Evolutionary conservation across 495 filamentous ascomycete species (phyloP), one percentile per base, ranked within the genome.

Genomic region (Penicillium cataractarum): DNA sequence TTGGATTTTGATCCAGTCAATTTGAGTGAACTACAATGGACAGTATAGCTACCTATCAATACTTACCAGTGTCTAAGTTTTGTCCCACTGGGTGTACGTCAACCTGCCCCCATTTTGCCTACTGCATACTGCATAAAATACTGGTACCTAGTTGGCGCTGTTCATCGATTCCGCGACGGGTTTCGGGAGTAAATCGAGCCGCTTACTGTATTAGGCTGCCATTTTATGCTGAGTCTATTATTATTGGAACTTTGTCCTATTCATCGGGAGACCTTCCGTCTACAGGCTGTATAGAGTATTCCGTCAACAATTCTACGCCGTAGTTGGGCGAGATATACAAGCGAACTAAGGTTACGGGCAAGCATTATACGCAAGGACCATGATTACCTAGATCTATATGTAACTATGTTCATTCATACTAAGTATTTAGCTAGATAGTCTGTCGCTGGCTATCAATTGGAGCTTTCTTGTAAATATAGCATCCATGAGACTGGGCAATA

Each of bases 11-110:
- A 6, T 27, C 21, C 46, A 29, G 12, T 50, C 46, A 1, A 22
- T 22, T 19, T 6, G 19, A 50, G 46, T 8, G 5, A 26, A 29
- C 22, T 19, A 42, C 15, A 42, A 7, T 4, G 29, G 7, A 31
- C 4, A 31, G 29, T 46, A 15, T 10, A 3, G 1, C 12, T 29
- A 17, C 46, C 24, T 50, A 29, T 26, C 22, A 29, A n/a, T 50
- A 12, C 24, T 6, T 6, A 15, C 13, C 15, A n/a, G 29, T n/a
- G 12, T 3, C 21, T 15, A 6, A 9, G 46, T 24, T 27, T 29
- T 35, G 51, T 35, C 29, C 51, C 51, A 54, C 51, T 2, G 17
- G 6, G 27, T 33, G 51, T 54, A 54, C 51, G 51, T 54, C 51
- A 54, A 33, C 51, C 29, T 32, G 51, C 3, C 29, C 31, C 31